phyloP scores from a whole-genome alignment of 2,329 filamentous ascomycete species.

The Talaromyces sp. region DNA sequence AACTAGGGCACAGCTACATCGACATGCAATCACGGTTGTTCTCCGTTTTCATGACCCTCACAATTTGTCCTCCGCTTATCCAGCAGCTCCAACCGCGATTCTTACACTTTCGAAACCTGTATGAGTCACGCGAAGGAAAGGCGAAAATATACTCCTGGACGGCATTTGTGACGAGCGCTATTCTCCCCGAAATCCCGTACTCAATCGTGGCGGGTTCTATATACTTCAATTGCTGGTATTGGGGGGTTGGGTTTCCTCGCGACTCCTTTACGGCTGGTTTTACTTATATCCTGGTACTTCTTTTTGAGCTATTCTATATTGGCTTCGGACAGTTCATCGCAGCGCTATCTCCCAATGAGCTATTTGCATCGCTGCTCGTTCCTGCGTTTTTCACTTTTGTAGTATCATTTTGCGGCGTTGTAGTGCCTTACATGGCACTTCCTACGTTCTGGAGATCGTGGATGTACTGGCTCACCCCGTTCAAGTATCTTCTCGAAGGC shows the following conservation, averaged over 20 bases:
- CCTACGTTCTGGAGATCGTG: constrained; percentile 61
- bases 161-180: constrained; percentile 60
- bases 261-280: constrained; percentile 56
- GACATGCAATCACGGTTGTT: constrained; percentile 69
- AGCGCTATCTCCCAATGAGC: constrained; percentile 59
- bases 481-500: constrained; percentile 61
- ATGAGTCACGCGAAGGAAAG: constrained; percentile 66
- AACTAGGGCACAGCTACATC: constrained; percentile 51
- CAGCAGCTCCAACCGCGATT: constrained; percentile 73
- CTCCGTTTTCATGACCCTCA: constrained; percentile 70
- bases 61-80: constrained; percentile 67
- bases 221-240: constrained; percentile 62
- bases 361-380: constrained; percentile 61
- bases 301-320: constrained; percentile 63
- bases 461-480: constrained; percentile 65
- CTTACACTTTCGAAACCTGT: constrained; percentile 60
- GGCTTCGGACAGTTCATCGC: constrained; percentile 65
- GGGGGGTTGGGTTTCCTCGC: constrained; percentile 48
- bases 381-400: constrained; percentile 66
- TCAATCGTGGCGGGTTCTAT: constrained; percentile 59
- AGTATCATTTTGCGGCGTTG: constrained; percentile 68
- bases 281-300: constrained; percentile 58
- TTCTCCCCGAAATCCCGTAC: constrained; percentile 67
- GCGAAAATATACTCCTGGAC: constrained; percentile 75
- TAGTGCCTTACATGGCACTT: constrained; percentile 61